phyloP scores from a whole-genome alignment of 495 filamentous ascomycete genomes.

The Usnea hakonensis region DNA sequence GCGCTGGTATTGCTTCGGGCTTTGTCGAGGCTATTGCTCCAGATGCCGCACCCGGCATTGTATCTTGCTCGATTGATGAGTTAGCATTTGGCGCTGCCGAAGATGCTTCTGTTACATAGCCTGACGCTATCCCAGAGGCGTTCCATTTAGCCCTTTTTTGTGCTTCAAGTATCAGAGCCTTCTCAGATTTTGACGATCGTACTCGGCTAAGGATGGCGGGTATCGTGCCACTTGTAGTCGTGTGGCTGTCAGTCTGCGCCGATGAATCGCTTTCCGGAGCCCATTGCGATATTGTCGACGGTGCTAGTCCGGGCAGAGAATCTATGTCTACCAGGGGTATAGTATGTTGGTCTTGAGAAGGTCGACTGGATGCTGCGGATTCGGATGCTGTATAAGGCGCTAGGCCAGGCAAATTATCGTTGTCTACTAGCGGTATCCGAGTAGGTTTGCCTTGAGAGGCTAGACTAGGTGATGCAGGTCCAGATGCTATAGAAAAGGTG shows the following conservation, averaged over 20 bases:
- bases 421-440: neutral
- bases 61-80: neutral
- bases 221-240: neutral
- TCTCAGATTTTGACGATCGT: neutral
- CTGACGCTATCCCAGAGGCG: neutral
- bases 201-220: no score
- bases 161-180: neutral
- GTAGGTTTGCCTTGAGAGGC: neutral
- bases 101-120: neutral
- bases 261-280: neutral
- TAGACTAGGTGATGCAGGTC: neutral
- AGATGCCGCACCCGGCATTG: neutral
- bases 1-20: neutral
- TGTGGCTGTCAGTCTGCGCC: neutral
- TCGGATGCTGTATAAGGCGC: neutral
- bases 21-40: neutral
- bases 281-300: conserved; percentile 14
- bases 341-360: neutral
- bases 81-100: neutral
- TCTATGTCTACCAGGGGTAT: neutral
- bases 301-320: neutral
- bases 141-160: neutral
- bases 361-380: neutral
- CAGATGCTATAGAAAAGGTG: neutral
- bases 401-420: neutral